Evolutionary conservation across 2,329 filamentous ascomycete species (phyloP), one percentile per base, ranked within the genome.

Genomic region (Macrophomina tecta): DNA sequence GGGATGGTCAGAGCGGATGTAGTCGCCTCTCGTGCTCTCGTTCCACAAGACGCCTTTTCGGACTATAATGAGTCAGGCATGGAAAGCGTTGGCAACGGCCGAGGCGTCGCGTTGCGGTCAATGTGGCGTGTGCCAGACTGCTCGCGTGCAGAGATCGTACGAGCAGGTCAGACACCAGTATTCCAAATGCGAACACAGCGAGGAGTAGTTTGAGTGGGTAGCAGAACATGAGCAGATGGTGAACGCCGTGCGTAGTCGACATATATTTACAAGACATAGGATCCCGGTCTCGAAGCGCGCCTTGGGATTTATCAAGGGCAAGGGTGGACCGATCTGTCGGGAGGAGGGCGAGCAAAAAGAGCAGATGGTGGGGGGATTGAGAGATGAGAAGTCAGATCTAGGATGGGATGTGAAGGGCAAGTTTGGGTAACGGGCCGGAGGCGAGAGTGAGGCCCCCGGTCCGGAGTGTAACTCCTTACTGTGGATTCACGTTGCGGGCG

Each of bases 381-480:
- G 56, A 18, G 30, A 46, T 46, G 16, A 23, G 56, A 61, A 9
- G 8, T 36, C 16, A 61, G n/a, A 61, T 61, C 34, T 12, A 61
- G 12, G 16, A 6, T 7, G 16, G 11, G 38, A 14, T 14, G 53
- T 12, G 40, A 45, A 16, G 45, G 30, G 55, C 56, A 40, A 48
- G 8, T 61, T 46, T 12, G 28, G 49, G 56, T 46, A n/a, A 46
- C 8, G 42, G n/a, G 55, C 38, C 9, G 18, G 30, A 18, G 38
- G 55, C 12, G 38, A 30, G 55, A 40, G 36, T 28, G 36, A 46
- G 56, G 40, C 9, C 40, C 56, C 28, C 56, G 40, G 51, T 65
- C 62, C n/a, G 32, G 16, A 36, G 30, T 46, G 52, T 34, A 45
- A 11, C 42, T 58, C 64, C 64, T 65, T 51, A 45, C 64, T 49